phyloP scores from a whole-genome alignment of 2,329 filamentous ascomycete species.

The Pyrenochaeta sp. region DNA sequence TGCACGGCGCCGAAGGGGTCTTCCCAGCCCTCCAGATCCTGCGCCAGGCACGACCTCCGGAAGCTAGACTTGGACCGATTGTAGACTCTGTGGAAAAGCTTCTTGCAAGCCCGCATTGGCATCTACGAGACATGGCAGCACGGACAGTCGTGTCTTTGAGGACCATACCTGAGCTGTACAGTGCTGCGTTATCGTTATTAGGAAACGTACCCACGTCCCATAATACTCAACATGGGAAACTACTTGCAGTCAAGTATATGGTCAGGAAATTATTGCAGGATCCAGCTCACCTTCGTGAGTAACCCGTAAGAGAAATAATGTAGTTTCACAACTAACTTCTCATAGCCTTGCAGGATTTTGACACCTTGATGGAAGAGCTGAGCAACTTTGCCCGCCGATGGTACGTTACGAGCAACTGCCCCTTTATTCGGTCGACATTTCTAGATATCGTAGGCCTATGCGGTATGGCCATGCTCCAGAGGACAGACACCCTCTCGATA shows the following conservation, averaged over 20 bases:
- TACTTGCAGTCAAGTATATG: constrained; percentile 45
- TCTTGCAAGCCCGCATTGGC: constrained; percentile 76
- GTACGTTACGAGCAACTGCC: constrained; percentile 35
- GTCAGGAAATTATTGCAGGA: constrained; percentile 31
- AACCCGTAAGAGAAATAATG: neutral
- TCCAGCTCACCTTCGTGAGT: constrained; percentile 20
- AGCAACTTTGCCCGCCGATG: constrained; percentile 17
- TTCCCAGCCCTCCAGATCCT: constrained; percentile 87
- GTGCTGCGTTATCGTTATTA: constrained; percentile 31
- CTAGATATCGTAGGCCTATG: constrained; percentile 47
- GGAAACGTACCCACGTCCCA: constrained; percentile 14
- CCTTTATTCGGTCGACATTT: constrained; percentile 47
- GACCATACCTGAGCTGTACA: constrained; percentile 29
- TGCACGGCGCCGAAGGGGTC: constrained; percentile 68
- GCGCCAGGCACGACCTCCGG: constrained; percentile 73
- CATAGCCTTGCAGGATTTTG: constrained; percentile 26
- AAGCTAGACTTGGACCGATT: constrained; percentile 63
- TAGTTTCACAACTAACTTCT: constrained; percentile 5
- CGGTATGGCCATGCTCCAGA: constrained; percentile 31
- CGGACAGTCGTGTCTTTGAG: constrained; percentile 65
- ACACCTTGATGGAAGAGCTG: constrained; percentile 30
- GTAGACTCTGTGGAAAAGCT: constrained; percentile 68
- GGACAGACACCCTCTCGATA: constrained; percentile 23
- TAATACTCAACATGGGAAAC: constrained; percentile 43
- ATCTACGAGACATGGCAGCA: constrained; percentile 81